Evolutionary conservation across 2,329 filamentous ascomycete species (phyloP).

Genomic region (Ramichloridium luteum): DNA sequence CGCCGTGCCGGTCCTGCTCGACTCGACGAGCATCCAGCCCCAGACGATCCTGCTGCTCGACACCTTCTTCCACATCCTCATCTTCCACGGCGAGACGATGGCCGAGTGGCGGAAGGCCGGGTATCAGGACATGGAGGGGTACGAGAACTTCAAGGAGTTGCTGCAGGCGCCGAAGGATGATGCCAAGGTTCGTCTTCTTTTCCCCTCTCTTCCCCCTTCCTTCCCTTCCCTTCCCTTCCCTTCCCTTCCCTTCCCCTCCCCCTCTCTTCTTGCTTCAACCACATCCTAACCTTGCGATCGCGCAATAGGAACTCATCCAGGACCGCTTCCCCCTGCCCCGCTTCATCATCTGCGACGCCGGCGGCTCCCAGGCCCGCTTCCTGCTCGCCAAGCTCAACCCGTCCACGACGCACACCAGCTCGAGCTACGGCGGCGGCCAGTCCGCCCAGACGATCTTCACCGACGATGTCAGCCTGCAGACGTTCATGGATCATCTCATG

Average conservation of each 20-base stretch:
- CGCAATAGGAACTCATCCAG: constrained; percentile 74
- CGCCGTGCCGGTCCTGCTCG: constrained; percentile 81
- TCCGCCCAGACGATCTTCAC: constrained; percentile 98
- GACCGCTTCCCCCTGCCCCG: constrained; percentile 96
- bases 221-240: not conserved
- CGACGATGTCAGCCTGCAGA: constrained; percentile 93
- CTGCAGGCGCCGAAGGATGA: constrained; percentile 94
- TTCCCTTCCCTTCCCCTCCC: not conserved
- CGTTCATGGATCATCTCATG: constrained; percentile 99
- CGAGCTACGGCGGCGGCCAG: constrained; percentile 79
- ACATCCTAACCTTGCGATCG: constrained; percentile 6
- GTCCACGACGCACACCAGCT: constrained; percentile 88
- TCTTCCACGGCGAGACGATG: constrained; percentile 97
- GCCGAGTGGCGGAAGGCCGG: constrained; percentile 97
- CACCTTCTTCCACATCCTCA: constrained; percentile 98
- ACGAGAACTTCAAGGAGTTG: constrained; percentile 84
- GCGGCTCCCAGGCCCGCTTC: constrained; percentile 94
- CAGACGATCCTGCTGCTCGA: constrained; percentile 89
- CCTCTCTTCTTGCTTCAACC: not conserved
- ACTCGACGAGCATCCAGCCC: constrained; percentile 91
- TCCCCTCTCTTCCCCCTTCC: not conserved
- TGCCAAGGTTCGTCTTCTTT: constrained; percentile 52
- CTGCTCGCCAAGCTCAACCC: constrained; percentile 93
- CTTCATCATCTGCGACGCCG: constrained; percentile 98
- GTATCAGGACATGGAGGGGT: constrained; percentile 95